Base-by-base conservation (phyloP, 1,284 basidiomycete species). In the Psilocybe mexicana region DNA sequence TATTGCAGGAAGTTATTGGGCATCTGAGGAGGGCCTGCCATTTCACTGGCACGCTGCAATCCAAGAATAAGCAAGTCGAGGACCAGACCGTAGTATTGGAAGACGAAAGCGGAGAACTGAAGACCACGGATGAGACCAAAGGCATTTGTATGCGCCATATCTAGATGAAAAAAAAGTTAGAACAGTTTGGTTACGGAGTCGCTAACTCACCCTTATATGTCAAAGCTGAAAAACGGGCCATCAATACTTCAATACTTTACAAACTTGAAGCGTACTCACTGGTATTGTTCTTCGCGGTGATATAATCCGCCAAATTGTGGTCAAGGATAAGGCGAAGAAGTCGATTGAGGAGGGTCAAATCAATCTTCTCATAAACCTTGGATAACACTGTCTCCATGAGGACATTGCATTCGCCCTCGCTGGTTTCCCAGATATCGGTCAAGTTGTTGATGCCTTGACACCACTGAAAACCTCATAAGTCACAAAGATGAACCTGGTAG, bases 1-100 rank as follows among this genome's bases (percentile, higher is more conserved):
- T 90, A 98, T 72, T 98, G 95, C 63, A 98, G 74, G 86, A 98
- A 98, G 71, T 95, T 96, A 74, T 98, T 98, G 18, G 95, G 96
- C 81, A 93, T 86, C 67, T 94, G 87, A 6, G 95, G 94, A 1
- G 96, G 96, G 11, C 96, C 95, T 3, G 95, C 95, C 92, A 98
- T 95, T 76, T 97, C 96, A 67, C 92, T 95, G 1, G 95, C 95
- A 55, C 96, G 88, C 69, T 96, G 92, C 18, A 98, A 81, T 61
- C 96, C 96, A 45, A 98, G 85, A 65, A 98, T 93, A 60, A 98
- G 84, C 44, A 98, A 80, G 75, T 98, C 95, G 43, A 94, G 82
- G 10, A 95, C 91, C 40, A 94, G 82, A 58, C 94, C 93, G 68
- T 96, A 96, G 76, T 96, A 96, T 76, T 97, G 95, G 87, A 97